Evolutionary conservation across 2,329 filamentous ascomycete species (phyloP).

Genomic region (Berkeleyomyces rouxiae): DNA sequence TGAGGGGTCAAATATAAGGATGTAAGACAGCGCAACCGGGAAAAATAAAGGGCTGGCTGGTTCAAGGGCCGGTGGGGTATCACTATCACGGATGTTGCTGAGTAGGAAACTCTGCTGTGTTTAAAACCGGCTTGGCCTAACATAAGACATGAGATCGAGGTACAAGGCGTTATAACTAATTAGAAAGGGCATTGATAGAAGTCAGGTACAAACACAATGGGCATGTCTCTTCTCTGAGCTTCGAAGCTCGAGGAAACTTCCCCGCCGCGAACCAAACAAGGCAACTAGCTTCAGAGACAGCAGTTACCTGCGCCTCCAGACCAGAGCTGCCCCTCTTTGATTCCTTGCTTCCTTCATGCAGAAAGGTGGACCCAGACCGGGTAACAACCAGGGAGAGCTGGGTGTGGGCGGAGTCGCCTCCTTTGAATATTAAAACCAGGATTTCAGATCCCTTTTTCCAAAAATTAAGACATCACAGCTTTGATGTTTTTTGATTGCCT

Average conservation of each 20-base stretch:
- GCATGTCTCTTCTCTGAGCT: neutral
- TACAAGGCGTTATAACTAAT: neutral
- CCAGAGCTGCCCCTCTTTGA: neutral
- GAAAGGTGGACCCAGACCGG: neutral
- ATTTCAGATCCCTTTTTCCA: no score
- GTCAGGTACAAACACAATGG: neutral
- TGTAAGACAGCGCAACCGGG: neutral
- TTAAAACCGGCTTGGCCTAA: neutral
- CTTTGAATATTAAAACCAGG: neutral
- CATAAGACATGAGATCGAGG: neutral
- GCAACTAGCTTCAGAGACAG: neutral
- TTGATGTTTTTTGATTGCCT: neutral
- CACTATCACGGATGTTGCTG: neutral
- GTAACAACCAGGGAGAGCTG: neutral
- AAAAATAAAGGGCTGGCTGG: neutral
- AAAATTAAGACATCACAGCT: neutral
- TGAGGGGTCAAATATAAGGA: neutral
- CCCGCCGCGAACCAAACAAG: neutral
- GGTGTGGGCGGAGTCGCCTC: slow-evolving; percentile 5
- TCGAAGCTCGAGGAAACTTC: neutral
- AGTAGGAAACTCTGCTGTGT: neutral
- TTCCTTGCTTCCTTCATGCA: neutral
- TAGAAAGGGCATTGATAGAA: neutral
- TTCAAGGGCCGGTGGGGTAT: neutral
- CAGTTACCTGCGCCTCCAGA: neutral